phyloP scores from a whole-genome alignment of 108 stramenopile species.

The Poteriospumella lacustris region DNA sequence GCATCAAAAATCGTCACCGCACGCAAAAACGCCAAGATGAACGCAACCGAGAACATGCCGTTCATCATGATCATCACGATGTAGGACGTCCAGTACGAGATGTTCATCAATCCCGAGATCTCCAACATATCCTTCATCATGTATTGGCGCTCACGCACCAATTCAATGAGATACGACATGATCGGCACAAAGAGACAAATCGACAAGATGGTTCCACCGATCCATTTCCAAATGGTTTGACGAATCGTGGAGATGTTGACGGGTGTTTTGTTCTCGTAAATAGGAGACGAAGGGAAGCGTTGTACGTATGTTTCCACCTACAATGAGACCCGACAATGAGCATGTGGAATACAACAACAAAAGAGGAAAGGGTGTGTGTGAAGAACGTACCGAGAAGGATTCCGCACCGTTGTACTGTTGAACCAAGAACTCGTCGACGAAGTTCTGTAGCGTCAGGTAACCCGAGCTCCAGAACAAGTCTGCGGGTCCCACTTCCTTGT shows the following conservation, averaged over 20 bases:
- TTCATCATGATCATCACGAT: neutral
- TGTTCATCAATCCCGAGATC: conserved; percentile 21
- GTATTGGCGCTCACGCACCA: conserved; percentile 15
- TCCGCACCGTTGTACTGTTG: neutral
- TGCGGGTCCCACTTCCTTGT: neutral
- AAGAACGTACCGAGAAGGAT: conserved; percentile 13
- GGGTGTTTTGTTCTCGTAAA: neutral
- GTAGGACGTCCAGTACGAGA: conserved; percentile 11
- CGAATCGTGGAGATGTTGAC: neutral
- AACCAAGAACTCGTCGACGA: neutral
- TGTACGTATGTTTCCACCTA: conserved; percentile 17
- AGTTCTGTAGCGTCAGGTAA: conserved; percentile 30
- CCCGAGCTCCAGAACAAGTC: conserved; percentile 15
- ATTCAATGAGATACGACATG: neutral
- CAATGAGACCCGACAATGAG: no score
- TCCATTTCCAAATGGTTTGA: conserved; percentile 1
- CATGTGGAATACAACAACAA: no score
- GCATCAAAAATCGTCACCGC: no score
- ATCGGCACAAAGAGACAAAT: conserved; percentile 5
- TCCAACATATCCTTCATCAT: conserved; percentile 25
- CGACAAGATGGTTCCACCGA: conserved; percentile 1
- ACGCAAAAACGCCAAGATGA: neutral
- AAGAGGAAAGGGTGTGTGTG: no score
- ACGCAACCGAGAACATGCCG: neutral
- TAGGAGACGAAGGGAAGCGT: neutral